Percentiles rank a stretch among this genome's conserved stretches.
phyloP scores from a whole-genome alignment of 768 basidiomycete genomes.

The Psilocybe azurescens region DNA sequence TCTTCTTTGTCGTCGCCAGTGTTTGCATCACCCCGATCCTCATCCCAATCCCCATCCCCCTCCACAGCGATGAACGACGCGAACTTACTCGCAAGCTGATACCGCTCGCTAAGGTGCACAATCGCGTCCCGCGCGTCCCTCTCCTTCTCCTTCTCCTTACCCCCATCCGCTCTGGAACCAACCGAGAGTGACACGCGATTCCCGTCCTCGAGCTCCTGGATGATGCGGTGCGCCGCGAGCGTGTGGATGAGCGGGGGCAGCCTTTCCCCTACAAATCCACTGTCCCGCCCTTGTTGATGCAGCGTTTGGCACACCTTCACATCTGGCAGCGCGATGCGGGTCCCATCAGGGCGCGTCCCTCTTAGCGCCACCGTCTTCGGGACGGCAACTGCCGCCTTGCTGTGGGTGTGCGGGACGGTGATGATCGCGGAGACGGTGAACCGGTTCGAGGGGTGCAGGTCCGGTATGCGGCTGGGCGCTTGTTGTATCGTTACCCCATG shows the following conservation, averaged over 20 bases:
- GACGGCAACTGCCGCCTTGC: background rate
- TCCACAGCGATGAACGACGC: constrained; percentile 15
- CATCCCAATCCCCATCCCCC: background rate
- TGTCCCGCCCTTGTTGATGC: background rate
- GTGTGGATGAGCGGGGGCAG: constrained; percentile 11
- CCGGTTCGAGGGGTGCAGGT: constrained; percentile 7
- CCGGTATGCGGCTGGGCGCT: constrained; percentile 2
- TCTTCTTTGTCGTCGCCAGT: background rate
- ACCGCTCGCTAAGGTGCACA: constrained; percentile 8
- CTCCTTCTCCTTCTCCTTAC: constrained; percentile 1
- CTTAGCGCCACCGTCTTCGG: constrained; percentile 4
- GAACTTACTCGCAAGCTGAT: constrained; percentile 10
- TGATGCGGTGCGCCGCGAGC: constrained; percentile 9
- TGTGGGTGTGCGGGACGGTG: background rate
- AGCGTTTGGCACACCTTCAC: background rate
- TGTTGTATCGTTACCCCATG: constrained; percentile 1
- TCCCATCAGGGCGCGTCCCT: constrained; percentile 7
- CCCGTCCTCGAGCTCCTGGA: constrained; percentile 13
- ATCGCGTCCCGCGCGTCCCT: constrained; percentile 1
- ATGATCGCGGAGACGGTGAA: constrained; percentile 12
- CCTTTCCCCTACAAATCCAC: background rate
- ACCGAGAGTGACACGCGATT: constrained; percentile 9
- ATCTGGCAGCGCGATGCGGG: background rate
- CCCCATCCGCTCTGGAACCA: no score
- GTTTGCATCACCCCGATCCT: background rate